Percentiles rank a stretch among this genome's conserved stretches.
phyloP scores from a whole-genome alignment of 106 monocot genomes.

The Dioscorea dumetorum region DNA sequence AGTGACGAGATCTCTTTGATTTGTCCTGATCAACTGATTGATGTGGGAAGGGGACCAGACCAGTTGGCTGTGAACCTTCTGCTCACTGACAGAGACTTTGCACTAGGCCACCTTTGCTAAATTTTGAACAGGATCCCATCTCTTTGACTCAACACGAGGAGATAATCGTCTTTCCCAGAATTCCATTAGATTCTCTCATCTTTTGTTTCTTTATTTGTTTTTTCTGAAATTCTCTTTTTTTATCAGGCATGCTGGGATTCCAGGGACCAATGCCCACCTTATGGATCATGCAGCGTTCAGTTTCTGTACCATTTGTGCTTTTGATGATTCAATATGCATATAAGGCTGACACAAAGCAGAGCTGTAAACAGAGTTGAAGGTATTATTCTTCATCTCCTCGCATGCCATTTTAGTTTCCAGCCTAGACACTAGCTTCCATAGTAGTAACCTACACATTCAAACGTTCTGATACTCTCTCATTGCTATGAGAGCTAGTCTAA shows the following conservation, averaged over 20 bases:
- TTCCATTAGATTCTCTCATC: background rate
- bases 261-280: background rate
- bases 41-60: background rate
- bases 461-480: no score
- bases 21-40: slow-evolving; percentile 1
- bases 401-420: no score
- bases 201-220: background rate
- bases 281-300: background rate
- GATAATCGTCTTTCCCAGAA: no score
- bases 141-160: background rate
- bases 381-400: no score
- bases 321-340: background rate
- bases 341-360: background rate
- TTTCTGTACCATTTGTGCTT: background rate
- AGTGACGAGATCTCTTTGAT: background rate
- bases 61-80: background rate
- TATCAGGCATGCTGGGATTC: slow-evolving; percentile 4
- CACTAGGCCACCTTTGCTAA: background rate
- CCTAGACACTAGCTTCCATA: no score
- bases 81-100: background rate
- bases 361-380: background rate
- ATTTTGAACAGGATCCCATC: background rate
- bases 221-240: slow-evolving; percentile 1
- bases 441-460: no score
- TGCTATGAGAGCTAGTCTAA: no score